Evolutionary conservation across 169 alveolate genomes (phyloP), one percentile per base, ranked within the genome.

Genomic region (Miamiensis avidus): DNA sequence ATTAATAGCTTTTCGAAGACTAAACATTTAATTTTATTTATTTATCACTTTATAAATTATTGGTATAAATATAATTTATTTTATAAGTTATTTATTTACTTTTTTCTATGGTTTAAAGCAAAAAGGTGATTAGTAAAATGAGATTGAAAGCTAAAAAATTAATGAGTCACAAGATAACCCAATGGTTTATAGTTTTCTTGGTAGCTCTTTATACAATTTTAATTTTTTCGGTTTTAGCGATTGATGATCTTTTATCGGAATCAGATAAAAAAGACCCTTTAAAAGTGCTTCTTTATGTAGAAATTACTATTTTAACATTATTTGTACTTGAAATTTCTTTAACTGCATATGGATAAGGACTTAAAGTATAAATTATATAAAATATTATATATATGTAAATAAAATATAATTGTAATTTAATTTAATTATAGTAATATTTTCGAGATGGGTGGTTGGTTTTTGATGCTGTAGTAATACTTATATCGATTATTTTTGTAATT

Each of bases 341-440:
- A 20, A 49, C 69, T 4, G 69, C 26, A 49, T 49, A 49, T 49
- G 20, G 69, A 11, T 49, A 49, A 20, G 69, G 69, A 11, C 20
- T 4, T 4, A 49, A 49, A 49, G 69, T 49, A 49, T 49, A 11
- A 11, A 49, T 11, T 49, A 49, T 49, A 49, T 49, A 49, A 49
- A 49, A 49, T 49, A 49, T 49, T 49, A 11, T 49, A 49, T 49
- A 49, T 20, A 49, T 49, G 4, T 49, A 49, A 11, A 49, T 49
- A 49, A 11, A 49, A 11, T 49, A 49, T 11, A 49, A 49, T 49
- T 49, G 4, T 11, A 49, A 49, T 11, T 49, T 49, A n/a, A 11
- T 49, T 11, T 49, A 4, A 49, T 29, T 29, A 0, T 27, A 77
- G 82, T 32, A 77, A 32, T 77, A 77, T 77, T 77, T 77, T 77